Conservation (phyloP, 83 land plant genomes). For the Diphasiastrum complanatum region DNA sequence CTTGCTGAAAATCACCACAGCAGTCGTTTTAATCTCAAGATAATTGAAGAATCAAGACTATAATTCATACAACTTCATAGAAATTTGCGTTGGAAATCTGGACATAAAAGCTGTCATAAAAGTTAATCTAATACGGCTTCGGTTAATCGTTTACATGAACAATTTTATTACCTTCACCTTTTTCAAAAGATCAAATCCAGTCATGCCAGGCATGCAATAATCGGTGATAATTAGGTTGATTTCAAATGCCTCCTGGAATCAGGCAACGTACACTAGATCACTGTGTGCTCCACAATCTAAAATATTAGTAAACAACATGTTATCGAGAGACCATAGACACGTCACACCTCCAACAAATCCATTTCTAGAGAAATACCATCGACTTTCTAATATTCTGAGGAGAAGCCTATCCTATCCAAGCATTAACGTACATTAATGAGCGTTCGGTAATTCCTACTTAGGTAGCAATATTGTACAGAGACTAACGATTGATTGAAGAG, state of each 20-base stretch:
- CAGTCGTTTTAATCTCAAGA: not conserved
- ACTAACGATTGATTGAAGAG: too few species aligned
- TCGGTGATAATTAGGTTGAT: constrained; percentile 65
- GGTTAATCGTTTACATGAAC: too few species aligned
- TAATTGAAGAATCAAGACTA: not conserved
- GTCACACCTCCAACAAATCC: too few species aligned
- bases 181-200: constrained; percentile 60
- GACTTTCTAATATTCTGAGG: too few species aligned
- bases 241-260: constrained; percentile 27
- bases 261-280: not conserved
- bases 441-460: too few species aligned
- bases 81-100: not conserved
- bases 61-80: not conserved
- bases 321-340: too few species aligned
- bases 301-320: not conserved
- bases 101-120: too few species aligned
- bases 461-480: too few species aligned
- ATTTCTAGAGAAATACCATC: too few species aligned
- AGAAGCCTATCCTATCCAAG: too few species aligned
- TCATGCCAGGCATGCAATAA: constrained; percentile 71
- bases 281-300: not conserved
- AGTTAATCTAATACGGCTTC: too few species aligned
- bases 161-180: constrained; percentile 50
- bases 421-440: too few species aligned
- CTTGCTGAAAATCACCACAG: constrained; percentile 14